These are phyloP conservation scores for Somion occarium DNA, from an alignment of 1,284 basidiomycete genomes.

Conservation along the genomic window DNA sequence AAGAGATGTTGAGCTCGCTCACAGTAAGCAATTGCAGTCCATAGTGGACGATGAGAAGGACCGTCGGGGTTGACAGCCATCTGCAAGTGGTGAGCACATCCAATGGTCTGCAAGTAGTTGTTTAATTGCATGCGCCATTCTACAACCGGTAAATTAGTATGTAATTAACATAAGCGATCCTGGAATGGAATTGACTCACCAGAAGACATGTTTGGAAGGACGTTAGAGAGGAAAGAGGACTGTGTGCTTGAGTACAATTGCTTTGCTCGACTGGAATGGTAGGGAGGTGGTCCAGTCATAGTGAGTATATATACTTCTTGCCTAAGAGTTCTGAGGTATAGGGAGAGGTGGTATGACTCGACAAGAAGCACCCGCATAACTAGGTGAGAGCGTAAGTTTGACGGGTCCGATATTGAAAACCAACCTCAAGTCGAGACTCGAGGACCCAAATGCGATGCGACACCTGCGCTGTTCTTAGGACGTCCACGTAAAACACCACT, in stretches of 20 bases:
- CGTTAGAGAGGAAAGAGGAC: background rate
- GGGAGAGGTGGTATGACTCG: background rate
- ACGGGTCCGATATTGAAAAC: background rate
- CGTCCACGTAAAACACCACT: background rate
- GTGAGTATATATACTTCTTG: too few species aligned
- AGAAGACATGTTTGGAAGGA: background rate
- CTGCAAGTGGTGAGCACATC: constrained; percentile 19
- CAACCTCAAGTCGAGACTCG: background rate
- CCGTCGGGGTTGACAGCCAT: constrained; percentile 25
- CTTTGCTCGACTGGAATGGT: too few species aligned
- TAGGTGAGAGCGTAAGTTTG: background rate
- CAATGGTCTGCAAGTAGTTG: constrained; percentile 30
- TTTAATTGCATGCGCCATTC: constrained; percentile 33
- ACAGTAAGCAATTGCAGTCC: constrained; percentile 29
- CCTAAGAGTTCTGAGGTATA: background rate
- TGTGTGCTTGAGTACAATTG: too few species aligned
- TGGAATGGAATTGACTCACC: background rate
- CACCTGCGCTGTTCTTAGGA: background rate
- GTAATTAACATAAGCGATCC: background rate
- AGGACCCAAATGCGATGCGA: background rate
- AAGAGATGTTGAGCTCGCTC: constrained; percentile 9
- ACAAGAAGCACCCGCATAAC: background rate
- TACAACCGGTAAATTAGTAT: constrained; percentile 7
- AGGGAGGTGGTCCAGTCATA: too few species aligned
- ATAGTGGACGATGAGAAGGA: constrained; percentile 25